Conservation (phyloP, 108 stramenopile genomes). For the Cyclostephanos tholiformis region DNA sequence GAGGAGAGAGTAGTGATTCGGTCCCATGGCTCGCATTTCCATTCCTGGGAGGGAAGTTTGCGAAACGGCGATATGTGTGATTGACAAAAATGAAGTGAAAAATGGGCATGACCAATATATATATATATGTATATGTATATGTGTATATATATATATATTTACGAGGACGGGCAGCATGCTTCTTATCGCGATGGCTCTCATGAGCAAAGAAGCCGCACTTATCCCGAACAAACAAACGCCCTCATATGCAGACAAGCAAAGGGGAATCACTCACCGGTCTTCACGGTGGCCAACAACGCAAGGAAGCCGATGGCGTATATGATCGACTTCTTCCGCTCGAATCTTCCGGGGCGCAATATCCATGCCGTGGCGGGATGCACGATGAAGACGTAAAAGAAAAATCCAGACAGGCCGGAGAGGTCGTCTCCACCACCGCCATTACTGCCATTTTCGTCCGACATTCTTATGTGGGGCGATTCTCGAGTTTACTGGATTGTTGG, state of each 20-base stretch:
- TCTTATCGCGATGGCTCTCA: not conserved
- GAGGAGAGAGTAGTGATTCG: conserved; percentile 89
- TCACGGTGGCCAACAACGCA: conserved; percentile 85
- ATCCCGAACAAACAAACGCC: not conserved
- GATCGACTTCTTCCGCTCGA: conserved; percentile 89
- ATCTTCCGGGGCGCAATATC: conserved; percentile 94
- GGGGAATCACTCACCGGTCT: conserved; percentile 78
- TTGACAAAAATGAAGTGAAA: conserved; percentile 1
- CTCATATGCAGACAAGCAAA: not conserved
- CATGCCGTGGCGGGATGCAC: conserved; percentile 97
- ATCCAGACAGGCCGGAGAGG: conserved; percentile 86
- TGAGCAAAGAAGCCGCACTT: not conserved
- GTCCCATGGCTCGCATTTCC: conserved; percentile 87
- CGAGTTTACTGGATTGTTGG: not conserved
- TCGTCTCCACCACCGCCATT: conserved; percentile 66
- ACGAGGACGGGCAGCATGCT: no score
- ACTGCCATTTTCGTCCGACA: conserved; percentile 47
- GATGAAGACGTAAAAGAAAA: conserved; percentile 96
- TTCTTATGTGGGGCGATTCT: not conserved
- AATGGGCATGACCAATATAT: not conserved
- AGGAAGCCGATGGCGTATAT: conserved; percentile 95
- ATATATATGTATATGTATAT: no score
- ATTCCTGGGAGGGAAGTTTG: conserved; percentile 57
- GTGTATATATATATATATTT: no score
- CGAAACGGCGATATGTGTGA: not conserved